Base-by-base conservation (phyloP, 129 eudicot genomes). In the Flaveria ramosissima region DNA sequence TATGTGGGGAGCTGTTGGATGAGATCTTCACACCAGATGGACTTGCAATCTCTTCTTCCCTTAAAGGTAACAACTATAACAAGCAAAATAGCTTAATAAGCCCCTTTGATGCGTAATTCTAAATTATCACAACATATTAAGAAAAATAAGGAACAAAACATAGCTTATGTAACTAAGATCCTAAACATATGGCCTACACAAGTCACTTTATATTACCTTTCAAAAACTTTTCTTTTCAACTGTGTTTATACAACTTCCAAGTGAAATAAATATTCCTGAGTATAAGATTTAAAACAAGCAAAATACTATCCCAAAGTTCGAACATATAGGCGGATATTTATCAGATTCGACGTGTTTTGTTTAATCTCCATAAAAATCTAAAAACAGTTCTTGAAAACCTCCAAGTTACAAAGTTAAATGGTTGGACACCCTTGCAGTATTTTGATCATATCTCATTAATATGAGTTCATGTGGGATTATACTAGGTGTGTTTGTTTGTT, bases 21-120 rank as follows among this genome's bases (percentile, higher is more conserved):
- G 92, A 85, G 26, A 83, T 73, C 86, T 76, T 87, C 83, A 77
- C 71, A 45, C 81, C 86, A 41, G 83, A 73, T 43, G 70, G 73
- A 52, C 86, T 87, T 81, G 88, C 85, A 67, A 53, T 76, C 63
- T 87, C 97, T 83, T 86, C 91, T 84, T 78, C 88, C 69, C 83
- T 85, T 16, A 73, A 75, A 24, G 90, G 73, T 51, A 83, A 76
- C 83, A 80, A 68, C 98, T 86, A 80, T 70, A 88, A 42, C 59
- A 65, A 14, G 70, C 60, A 70, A 64, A 14, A 48, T 32, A 51
- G 24, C 60, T 17, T 39, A 17, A 56, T 74, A 65, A 80, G 50
- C 23, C 70, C 19, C 21, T 23, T 32, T 48, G 32, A 70, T 78
- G 24, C 51, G 46, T 27, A 48, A 70, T 57, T 39, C 19, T 27